These are phyloP conservation scores for Bipolaris bicolor DNA, from an alignment of 2,329 filamentous ascomycete genomes.

Conservation along the genomic window DNA sequence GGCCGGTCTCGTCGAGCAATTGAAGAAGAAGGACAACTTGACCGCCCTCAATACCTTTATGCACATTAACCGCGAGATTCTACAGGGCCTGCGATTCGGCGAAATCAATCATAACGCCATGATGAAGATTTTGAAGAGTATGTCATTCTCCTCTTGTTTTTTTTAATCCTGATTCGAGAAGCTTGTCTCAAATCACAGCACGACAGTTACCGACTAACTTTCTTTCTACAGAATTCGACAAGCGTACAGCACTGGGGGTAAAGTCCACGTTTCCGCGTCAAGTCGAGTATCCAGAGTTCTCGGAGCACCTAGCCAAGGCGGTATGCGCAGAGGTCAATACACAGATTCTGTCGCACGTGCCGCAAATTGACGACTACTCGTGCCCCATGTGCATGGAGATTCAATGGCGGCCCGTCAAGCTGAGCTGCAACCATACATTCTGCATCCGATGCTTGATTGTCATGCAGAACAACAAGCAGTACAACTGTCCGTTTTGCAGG, in stretches of 20 bases:
- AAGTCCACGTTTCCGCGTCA: slow-evolving; percentile 66
- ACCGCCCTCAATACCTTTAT: slow-evolving; percentile 72
- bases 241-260: slow-evolving; percentile 76
- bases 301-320: slow-evolving; percentile 73
- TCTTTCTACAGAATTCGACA: slow-evolving; percentile 73
- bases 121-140: slow-evolving; percentile 84
- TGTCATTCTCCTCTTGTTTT: slow-evolving; percentile 31
- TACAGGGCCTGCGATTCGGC: slow-evolving; percentile 82
- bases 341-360: slow-evolving; percentile 74
- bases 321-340: slow-evolving; percentile 76
- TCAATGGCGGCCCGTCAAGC: slow-evolving; percentile 79
- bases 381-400: slow-evolving; percentile 82
- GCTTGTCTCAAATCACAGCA: no score
- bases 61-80: slow-evolving; percentile 73
- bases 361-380: slow-evolving; percentile 82
- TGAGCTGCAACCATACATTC: slow-evolving; percentile 77
- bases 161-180: no score
- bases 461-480: slow-evolving; percentile 73
- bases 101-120: slow-evolving; percentile 82
- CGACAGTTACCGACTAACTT: no score
- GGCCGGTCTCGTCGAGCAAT: slow-evolving; percentile 62
- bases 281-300: slow-evolving; percentile 62
- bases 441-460: slow-evolving; percentile 84
- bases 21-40: slow-evolving; percentile 71
- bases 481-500: slow-evolving; percentile 77